Evolutionary conservation across 1,284 basidiomycete species (phyloP).

Genomic region (Laetiporus sulphureus): DNA sequence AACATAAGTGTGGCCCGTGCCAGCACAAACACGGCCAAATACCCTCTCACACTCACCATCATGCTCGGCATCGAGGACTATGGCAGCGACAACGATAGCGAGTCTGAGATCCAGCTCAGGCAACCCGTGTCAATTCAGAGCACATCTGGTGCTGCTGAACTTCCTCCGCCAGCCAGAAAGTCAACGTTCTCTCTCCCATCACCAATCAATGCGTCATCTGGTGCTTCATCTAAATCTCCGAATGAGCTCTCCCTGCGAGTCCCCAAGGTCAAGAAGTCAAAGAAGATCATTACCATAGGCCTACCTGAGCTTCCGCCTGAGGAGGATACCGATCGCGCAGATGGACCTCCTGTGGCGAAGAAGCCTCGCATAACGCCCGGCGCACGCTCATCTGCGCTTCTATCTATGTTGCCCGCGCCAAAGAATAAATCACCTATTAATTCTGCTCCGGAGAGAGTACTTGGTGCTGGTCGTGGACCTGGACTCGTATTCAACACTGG

Average conservation of each 20-base stretch:
- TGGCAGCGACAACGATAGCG: constrained; percentile 60
- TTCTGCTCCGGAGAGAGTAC: constrained; percentile 44
- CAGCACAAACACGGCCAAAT: constrained; percentile 8
- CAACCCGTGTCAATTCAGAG: constrained; percentile 8
- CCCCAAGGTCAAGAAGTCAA: constrained; percentile 35
- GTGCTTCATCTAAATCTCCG: constrained; percentile 23
- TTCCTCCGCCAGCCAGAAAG: constrained; percentile 24
- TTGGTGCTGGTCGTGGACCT: constrained; percentile 57
- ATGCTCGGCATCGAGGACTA: constrained; percentile 75
- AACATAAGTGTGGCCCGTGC: neutral
- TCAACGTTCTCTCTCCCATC: constrained; percentile 32
- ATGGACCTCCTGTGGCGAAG: constrained; percentile 47
- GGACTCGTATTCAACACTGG: constrained; percentile 50
- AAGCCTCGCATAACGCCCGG: constrained; percentile 46
- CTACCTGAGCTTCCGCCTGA: constrained; percentile 46
- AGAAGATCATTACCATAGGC: constrained; percentile 68
- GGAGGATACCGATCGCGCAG: constrained; percentile 34
- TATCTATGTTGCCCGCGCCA: constrained; percentile 72
- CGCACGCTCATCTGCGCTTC: constrained; percentile 55
- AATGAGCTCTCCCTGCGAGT: constrained; percentile 27
- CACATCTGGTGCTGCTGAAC: constrained; percentile 16
- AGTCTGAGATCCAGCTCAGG: constrained; percentile 30
- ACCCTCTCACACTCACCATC: constrained; percentile 13
- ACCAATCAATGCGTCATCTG: constrained; percentile 14
- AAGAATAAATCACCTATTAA: constrained; percentile 46